Conservation (phyloP, 495 filamentous ascomycete genomes). For the Trichoderma asperelloides region DNA sequence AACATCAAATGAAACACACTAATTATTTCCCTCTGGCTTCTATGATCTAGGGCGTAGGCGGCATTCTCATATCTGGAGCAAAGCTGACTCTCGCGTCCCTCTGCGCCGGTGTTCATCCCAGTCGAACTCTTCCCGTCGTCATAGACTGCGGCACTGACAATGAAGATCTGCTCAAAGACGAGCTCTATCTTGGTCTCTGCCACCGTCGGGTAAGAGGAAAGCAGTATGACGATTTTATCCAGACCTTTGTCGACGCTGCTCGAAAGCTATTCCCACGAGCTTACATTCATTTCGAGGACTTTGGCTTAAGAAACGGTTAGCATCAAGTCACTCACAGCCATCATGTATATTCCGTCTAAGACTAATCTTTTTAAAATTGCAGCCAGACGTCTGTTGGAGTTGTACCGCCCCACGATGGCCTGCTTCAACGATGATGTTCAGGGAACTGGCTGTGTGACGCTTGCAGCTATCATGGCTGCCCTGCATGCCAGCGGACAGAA, state of each 20-base stretch:
- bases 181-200: slow-evolving; percentile 70
- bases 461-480: slow-evolving; percentile 70
- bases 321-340: neutral
- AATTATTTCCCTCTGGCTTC: neutral
- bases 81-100: slow-evolving; percentile 76
- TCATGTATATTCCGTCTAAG: too few relatives aligned
- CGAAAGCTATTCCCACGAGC: slow-evolving; percentile 66
- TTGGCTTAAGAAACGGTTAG: slow-evolving; percentile 45
- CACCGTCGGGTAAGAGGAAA: slow-evolving; percentile 57
- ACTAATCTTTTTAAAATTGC: neutral
- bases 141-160: slow-evolving; percentile 89
- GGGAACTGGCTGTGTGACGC: slow-evolving; percentile 78
- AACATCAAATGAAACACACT: neutral
- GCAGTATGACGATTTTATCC: slow-evolving; percentile 72
- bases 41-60: slow-evolving; percentile 57
- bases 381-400: slow-evolving; percentile 61
- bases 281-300: slow-evolving; percentile 74
- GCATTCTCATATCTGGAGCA: slow-evolving; percentile 74
- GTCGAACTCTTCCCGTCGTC: slow-evolving; percentile 69
- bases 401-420: slow-evolving; percentile 58
- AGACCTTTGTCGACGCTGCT: slow-evolving; percentile 59
- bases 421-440: slow-evolving; percentile 94
- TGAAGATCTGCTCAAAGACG: slow-evolving; percentile 63
- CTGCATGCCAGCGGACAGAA: slow-evolving; percentile 59
- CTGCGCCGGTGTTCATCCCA: slow-evolving; percentile 78